Base-by-base conservation (phyloP, 2,329 filamentous ascomycete genomes). In the Colletotrichum chrysophilum region DNA sequence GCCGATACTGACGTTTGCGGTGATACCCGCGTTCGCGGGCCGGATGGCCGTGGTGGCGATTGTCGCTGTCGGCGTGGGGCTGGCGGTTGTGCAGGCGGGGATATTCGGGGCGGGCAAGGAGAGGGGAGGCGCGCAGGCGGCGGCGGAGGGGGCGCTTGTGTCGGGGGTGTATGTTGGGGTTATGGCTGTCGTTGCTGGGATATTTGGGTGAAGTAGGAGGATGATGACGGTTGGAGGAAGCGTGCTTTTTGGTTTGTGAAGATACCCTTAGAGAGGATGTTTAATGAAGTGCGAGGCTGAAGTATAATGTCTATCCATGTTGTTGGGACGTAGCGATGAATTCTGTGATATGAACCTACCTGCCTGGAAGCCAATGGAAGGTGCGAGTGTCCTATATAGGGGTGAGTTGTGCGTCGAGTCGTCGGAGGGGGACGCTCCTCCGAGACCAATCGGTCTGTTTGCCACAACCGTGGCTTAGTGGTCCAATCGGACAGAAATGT, bases 31-130 rank as follows among this genome's bases (percentile, higher is more conserved):
- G 7, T 91, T 93, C 75, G 80, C 89, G 0, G 90, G 89, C 3
- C 87, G 91, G n/a, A 86, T 93, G 77, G 88, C 88, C 0, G 87
- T 93, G 4, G 88, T 92, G 3, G 79, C 88, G 5, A 84, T 93
- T 0, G 88, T 91, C 1, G 89, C 87, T 0, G 82, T 87, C 1
- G 86, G 88, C 3, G 85, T 89, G 9, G 80, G 83, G 7, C 79
- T 77, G n/a, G 79, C 78, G 18, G 75, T 83, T 21, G 66, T 81
- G 18, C 80, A 83, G 71, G 81, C 81, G 0, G 81, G 83, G 61
- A 67, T 82, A 18, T 78, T 82, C 56, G 79, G 79, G 7, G 73
- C 77, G 3, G 78, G 80, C 3, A 73, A 81, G 14, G 76, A 69
- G 48, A 71, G 80, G 6, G 62, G 74, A 8, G 78, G 75, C 34